phyloP scores from a whole-genome alignment of 495 filamentous ascomycete genomes.

The Aspergillus affinis region DNA sequence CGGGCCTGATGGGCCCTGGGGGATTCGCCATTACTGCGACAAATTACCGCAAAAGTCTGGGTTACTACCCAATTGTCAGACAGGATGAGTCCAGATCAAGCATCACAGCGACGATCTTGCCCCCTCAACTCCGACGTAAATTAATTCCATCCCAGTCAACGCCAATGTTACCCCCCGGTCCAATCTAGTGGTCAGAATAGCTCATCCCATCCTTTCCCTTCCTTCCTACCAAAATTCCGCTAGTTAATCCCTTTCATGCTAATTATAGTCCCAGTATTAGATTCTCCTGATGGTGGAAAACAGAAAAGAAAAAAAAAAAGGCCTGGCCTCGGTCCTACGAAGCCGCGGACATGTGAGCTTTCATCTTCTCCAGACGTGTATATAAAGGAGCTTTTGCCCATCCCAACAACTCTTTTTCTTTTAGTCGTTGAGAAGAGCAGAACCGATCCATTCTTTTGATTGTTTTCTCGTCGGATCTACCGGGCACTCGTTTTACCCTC shows the following conservation, averaged over 20 bases:
- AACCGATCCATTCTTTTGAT: conserved; percentile 19
- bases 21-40: background rate
- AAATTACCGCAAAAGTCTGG: background rate
- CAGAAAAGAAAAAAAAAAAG: background rate
- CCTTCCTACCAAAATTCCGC: background rate
- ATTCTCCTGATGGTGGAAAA: conserved; percentile 16
- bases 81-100: conserved; percentile 9
- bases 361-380: conserved; percentile 12
- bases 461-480: conserved; percentile 11
- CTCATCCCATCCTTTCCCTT: conserved; percentile 1
- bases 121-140: background rate
- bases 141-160: conserved; percentile 4
- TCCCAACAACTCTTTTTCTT: background rate
- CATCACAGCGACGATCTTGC: conserved; percentile 10
- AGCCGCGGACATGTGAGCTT: conserved; percentile 19
- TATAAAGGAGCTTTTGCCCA: conserved; percentile 11
- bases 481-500: conserved; percentile 29
- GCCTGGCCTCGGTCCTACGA: conserved; percentile 16
- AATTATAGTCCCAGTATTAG: conserved; percentile 9
- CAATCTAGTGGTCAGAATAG: conserved; percentile 4
- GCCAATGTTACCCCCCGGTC: conserved; percentile 2
- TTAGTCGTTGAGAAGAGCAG: conserved; percentile 1
- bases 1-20: background rate
- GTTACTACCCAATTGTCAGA: background rate
- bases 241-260: conserved; percentile 15